Conservation (phyloP, 106 monocot species). For the Narthecium ossifragum region DNA sequence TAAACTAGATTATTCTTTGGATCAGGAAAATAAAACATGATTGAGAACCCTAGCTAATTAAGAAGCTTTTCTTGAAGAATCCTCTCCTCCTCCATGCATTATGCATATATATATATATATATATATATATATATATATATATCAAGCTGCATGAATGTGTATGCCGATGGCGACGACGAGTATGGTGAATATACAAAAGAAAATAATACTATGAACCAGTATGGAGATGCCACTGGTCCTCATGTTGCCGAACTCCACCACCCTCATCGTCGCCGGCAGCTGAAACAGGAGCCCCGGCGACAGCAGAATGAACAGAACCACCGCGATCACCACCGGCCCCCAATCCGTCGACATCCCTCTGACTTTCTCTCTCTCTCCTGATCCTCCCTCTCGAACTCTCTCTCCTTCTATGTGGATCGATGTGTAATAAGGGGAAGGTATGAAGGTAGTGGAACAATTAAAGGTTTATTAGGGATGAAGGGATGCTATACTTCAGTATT, state of each 20-base stretch:
- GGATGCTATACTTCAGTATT: background rate
- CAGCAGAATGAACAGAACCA: constrained; percentile 31
- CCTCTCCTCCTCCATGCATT: background rate
- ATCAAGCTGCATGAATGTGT: constrained; percentile 20
- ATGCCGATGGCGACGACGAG: constrained; percentile 32
- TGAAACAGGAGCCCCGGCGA: constrained; percentile 37
- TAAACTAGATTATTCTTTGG: too few relatives aligned
- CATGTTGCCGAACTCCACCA: constrained; percentile 43
- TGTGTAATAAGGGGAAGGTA: background rate
- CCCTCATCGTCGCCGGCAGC: constrained; percentile 21
- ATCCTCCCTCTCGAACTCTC: too few relatives aligned
- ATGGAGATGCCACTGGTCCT: constrained; percentile 32
- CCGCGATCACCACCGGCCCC: constrained; percentile 35
- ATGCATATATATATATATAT: background rate
- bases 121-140: background rate
- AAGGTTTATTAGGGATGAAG: too few relatives aligned
- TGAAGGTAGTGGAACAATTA: too few relatives aligned
- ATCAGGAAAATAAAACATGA: too few relatives aligned
- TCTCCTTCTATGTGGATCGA: background rate
- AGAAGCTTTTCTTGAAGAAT: too few relatives aligned
- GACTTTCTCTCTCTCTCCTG: too few relatives aligned
- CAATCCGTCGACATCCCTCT: constrained; percentile 28
- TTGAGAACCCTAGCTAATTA: too few relatives aligned
- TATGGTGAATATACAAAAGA: constrained; percentile 27
- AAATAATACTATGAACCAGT: constrained; percentile 28